phyloP scores from a whole-genome alignment of 495 filamentous ascomycete species.

The Daldinia vernicosa region DNA sequence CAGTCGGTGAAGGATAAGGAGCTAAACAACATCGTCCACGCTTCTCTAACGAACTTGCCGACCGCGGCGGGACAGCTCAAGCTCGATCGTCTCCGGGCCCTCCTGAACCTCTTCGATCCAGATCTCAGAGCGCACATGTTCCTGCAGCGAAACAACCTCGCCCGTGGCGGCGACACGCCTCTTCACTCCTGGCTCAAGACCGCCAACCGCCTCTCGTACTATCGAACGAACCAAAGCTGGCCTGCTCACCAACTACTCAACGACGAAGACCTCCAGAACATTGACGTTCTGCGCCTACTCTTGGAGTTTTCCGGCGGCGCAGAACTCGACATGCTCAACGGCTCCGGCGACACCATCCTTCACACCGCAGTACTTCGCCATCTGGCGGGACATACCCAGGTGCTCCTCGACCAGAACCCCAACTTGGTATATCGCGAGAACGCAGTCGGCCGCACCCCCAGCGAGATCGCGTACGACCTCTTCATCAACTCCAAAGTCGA shows the following conservation, averaged over 20 bases:
- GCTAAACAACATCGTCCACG: conserved; percentile 69
- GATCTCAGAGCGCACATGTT: conserved; percentile 53
- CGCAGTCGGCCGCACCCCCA: conserved; percentile 72
- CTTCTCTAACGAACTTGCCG: conserved; percentile 50
- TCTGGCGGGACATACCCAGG: conserved; percentile 49
- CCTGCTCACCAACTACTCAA: not conserved
- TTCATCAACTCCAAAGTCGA: conserved; percentile 52
- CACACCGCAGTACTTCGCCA: conserved; percentile 62
- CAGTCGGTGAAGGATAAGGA: conserved; percentile 62
- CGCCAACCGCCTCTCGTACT: conserved; percentile 17
- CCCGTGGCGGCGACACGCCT: conserved; percentile 49
- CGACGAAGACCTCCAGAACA: conserved; percentile 16
- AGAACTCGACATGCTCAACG: conserved; percentile 70
- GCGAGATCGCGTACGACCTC: conserved; percentile 68
- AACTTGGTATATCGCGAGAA: conserved; percentile 72
- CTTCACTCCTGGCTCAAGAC: conserved; percentile 51
- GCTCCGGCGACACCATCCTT: conserved; percentile 70
- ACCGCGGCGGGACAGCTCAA: conserved; percentile 16
- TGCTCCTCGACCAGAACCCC: conserved; percentile 64
- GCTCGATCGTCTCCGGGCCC: conserved; percentile 45
- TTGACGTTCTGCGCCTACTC: conserved; percentile 53
- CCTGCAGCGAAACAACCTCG: conserved; percentile 50
- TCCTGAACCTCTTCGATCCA: conserved; percentile 64
- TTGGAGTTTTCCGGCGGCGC: conserved; percentile 60
- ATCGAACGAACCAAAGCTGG: not conserved